A percentile compares a stretch with the other conserved stretches of the same genome.
phyloP scores from a whole-genome alignment of 345 rosid species.

The Eucalyptus marginata region DNA sequence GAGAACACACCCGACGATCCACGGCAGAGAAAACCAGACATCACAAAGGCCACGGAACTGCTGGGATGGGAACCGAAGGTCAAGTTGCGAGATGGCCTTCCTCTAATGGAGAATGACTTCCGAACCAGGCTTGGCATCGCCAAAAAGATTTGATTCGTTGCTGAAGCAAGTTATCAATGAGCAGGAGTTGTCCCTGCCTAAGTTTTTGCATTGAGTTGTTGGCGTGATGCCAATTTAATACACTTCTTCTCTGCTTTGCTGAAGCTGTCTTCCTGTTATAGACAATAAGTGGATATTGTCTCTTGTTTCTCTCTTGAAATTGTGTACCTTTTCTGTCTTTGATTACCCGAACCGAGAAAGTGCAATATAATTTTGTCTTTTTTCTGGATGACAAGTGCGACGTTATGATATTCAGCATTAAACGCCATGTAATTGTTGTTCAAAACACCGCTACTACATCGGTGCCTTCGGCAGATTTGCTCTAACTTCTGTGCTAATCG shows the following conservation, averaged over 20 bases:
- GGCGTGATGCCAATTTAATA: neutral
- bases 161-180: neutral
- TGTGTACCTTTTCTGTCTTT: neutral
- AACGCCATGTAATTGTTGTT: neutral
- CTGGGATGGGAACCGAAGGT: constrained; percentile 94
- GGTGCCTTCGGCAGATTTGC: neutral
- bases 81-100: constrained; percentile 76
- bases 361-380: neutral
- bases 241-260: neutral
- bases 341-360: neutral
- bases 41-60: constrained; percentile 69
- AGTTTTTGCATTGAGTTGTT: neutral
- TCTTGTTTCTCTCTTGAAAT: neutral
- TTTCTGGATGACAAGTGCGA: neutral
- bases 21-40: constrained; percentile 84
- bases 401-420: neutral
- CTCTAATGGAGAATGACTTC: constrained; percentile 89
- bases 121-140: constrained; percentile 59
- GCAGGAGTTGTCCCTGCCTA: neutral
- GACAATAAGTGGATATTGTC: neutral
- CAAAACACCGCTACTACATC: neutral
- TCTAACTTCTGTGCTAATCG: neutral
- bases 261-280: neutral
- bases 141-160: constrained; percentile 12
- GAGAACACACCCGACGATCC: constrained; percentile 97